Percentiles rank a stretch among this genome's conserved stretches.
Evolutionary conservation across 2,329 filamentous ascomycete species (phyloP).

Genomic region (Herpotrichia juniperi): DNA sequence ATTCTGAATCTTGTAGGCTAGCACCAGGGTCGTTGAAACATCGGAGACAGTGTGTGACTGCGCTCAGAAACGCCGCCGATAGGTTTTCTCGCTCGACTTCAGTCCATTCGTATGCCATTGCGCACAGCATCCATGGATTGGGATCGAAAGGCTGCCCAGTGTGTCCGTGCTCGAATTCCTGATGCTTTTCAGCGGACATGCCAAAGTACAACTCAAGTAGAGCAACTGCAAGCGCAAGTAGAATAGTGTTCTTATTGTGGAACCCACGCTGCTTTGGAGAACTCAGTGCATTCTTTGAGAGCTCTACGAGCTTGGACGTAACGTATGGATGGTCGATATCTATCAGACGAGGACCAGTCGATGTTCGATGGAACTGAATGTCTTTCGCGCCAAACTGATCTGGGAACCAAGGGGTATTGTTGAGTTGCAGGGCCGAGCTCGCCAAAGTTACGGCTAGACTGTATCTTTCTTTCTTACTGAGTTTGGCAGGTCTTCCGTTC

Average conservation of each 20-base stretch:
- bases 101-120: constrained; percentile 42
- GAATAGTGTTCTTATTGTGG: constrained; percentile 41
- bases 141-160: constrained; percentile 18
- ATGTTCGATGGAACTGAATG: constrained; percentile 38
- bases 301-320: constrained; percentile 17
- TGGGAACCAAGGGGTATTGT: constrained; percentile 44
- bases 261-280: constrained; percentile 19
- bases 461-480: constrained; percentile 44
- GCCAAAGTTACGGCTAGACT: constrained; percentile 43
- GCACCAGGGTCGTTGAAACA: constrained; percentile 42
- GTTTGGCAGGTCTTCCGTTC: constrained; percentile 31
- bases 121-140: constrained; percentile 37
- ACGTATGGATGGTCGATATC: constrained; percentile 43
- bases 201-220: constrained; percentile 47
- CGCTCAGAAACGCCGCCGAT: constrained; percentile 41
- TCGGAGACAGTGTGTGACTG: constrained; percentile 41
- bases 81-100: constrained; percentile 41
- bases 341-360: constrained; percentile 20
- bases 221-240: constrained; percentile 41
- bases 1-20: constrained; percentile 40
- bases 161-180: constrained; percentile 23
- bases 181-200: constrained; percentile 37
- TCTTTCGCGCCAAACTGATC: constrained; percentile 42
- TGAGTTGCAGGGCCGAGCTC: constrained; percentile 42
- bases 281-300: constrained; percentile 10